Evolutionary conservation across 148 eudicot genomes (phyloP).

Genomic region (Cornus kousa): DNA sequence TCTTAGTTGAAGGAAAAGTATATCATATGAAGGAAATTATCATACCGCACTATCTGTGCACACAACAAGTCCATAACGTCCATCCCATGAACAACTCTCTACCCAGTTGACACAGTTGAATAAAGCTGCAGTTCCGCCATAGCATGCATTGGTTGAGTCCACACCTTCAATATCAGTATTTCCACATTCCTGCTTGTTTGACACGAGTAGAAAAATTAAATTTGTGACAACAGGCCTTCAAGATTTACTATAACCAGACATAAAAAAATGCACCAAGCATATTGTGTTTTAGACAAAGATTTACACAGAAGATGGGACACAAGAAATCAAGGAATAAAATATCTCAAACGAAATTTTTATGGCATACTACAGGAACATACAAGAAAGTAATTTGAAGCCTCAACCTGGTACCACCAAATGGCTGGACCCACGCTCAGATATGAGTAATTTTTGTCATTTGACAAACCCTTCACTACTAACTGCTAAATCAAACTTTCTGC

Average conservation of each 20-base stretch:
- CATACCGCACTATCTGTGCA: conserved; percentile 99
- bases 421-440: background rate
- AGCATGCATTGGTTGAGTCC: conserved; percentile 97
- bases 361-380: background rate
- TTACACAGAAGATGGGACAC: background rate
- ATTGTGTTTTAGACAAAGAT: background rate
- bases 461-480: background rate
- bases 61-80: conserved; percentile 93
- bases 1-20: background rate
- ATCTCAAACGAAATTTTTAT: background rate
- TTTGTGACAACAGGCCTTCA: background rate
- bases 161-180: conserved; percentile 97
- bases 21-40: conserved; percentile 9
- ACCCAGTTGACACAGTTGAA: conserved; percentile 97
- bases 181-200: conserved; percentile 60
- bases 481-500: background rate
- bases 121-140: conserved; percentile 98
- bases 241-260: background rate
- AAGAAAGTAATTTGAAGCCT: background rate
- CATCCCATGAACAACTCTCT: conserved; percentile 98
- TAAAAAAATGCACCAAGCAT: background rate
- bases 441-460: background rate
- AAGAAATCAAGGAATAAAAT: background rate
- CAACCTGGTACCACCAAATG: background rate
- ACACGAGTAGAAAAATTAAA: conserved; percentile 14